Base-by-base conservation (phyloP, 345 rosid species). In the Eutrema yunnanense region DNA sequence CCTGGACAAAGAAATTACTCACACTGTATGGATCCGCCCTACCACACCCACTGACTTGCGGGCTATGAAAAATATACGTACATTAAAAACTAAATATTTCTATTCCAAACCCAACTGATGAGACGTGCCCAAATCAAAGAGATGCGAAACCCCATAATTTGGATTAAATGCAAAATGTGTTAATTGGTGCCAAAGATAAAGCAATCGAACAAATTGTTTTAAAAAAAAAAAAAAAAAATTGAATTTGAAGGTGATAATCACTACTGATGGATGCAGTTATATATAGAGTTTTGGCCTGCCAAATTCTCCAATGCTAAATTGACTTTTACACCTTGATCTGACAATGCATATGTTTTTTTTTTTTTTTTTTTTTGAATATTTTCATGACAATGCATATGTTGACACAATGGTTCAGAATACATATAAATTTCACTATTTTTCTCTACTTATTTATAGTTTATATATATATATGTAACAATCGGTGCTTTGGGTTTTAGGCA, bases 341-440 rank as follows among this genome's bases (percentile, higher is more conserved):
- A 38, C 53, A 50, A 51, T 43, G 40, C 63, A 72, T 72, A 54
- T 72, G 52, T 72, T 61, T n/a, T n/a, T n/a, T n/a, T n/a, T n/a
- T n/a, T n/a, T n/a, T n/a, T n/a, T n/a, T n/a, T n/a, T n/a, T n/a
- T n/a, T n/a, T n/a, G n/a, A n/a, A n/a, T n/a, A n/a, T n/a, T n/a
- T n/a, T n/a, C n/a, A n/a, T 16, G 60, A 38, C 53, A 50, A 51
- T 43, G 40, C 63, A 72, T 72, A 54, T 72, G 52, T 72, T 61
- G 69, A 43, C 33, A 53, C 30, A 62, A 62, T 62, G 34, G 52
- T 27, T 27, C 58, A 19, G 46, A 26, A 12, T 62, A 33, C 5
- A 10, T 30, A 2, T 6, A 2, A 22, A 38, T 8, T 3, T 40
- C 5, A 5, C 10, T 26, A 51, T 40, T 8, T 14, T 16, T 22